Conservation (phyloP, 1,284 basidiomycete species). For the Fomitopsis schrenkii region DNA sequence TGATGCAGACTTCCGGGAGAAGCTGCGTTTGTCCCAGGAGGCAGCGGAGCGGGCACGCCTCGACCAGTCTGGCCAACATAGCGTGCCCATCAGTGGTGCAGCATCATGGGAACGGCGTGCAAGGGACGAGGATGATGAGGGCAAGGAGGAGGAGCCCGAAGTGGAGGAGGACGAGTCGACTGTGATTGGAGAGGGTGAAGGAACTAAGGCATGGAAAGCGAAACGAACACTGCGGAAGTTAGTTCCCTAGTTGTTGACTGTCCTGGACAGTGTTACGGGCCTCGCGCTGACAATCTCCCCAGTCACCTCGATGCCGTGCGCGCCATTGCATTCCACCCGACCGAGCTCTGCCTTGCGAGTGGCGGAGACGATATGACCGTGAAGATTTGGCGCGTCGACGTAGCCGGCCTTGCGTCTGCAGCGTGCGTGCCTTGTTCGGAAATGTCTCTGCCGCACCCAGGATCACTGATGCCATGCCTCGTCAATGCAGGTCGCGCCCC, state of each 20-base stretch:
- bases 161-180: conserved; percentile 52
- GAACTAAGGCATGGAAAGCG: conserved; percentile 76
- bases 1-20: conserved; percentile 85
- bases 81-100: conserved; percentile 22
- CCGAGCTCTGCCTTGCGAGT: conserved; percentile 79
- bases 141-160: conserved; percentile 37
- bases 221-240: conserved; percentile 85
- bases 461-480: conserved; percentile 13
- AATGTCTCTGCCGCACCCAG: conserved; percentile 8
- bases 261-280: conserved; percentile 10
- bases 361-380: conserved; percentile 95
- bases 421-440: conserved; percentile 44
- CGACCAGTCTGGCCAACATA: conserved; percentile 19
- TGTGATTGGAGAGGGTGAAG: conserved; percentile 62
- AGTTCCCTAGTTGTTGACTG: conserved; percentile 31
- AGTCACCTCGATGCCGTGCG: conserved; percentile 95
- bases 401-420: conserved; percentile 64
- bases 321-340: conserved; percentile 84
- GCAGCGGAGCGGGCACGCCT: conserved; percentile 36
- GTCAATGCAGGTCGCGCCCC: conserved; percentile 45
- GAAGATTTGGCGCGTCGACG: conserved; percentile 92
- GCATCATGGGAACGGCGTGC: conserved; percentile 37
- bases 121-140: conserved; percentile 55
- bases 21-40: conserved; percentile 59
- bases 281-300: conserved; percentile 21